These are phyloP conservation scores for Eucalyptus polybractea DNA, from an alignment of 345 rosid genomes.

Conservation along the genomic window DNA sequence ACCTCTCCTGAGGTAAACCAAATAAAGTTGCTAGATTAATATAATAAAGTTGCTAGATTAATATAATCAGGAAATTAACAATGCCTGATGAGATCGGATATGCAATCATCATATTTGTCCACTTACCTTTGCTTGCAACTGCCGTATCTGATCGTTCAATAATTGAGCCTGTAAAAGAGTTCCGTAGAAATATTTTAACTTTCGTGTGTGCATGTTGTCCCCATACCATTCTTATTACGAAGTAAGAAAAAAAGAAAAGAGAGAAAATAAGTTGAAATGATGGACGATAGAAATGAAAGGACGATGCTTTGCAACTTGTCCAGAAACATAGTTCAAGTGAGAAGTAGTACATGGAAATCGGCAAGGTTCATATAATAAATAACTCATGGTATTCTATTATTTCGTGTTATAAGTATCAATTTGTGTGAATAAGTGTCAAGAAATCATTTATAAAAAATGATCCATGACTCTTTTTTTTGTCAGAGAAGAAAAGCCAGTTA, in stretches of 20 bases:
- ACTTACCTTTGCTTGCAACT: constrained; percentile 30
- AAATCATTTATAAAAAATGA: no score
- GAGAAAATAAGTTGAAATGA: not conserved
- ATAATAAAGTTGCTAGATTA: no score
- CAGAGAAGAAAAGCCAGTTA: no score
- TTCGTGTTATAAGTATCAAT: no score
- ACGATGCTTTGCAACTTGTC: not conserved
- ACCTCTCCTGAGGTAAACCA: constrained; percentile 24
- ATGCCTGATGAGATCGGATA: not conserved
- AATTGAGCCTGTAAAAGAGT: constrained; percentile 19
- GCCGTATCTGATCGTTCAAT: constrained; percentile 23
- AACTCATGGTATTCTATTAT: no score
- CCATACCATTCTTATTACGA: not conserved
- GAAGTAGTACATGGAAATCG: not conserved
- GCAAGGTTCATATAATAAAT: not conserved
- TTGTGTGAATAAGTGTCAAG: no score
- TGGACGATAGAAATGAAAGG: not conserved
- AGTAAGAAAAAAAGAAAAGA: not conserved
- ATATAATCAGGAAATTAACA: not conserved
- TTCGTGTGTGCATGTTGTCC: not conserved
- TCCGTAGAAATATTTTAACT: not conserved
- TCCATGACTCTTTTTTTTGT: no score
- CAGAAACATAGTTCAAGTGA: not conserved
- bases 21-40: no score
- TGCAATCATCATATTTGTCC: not conserved